Base-by-base conservation (phyloP, 768 basidiomycete species). In the Rhodocollybia butyracea region DNA sequence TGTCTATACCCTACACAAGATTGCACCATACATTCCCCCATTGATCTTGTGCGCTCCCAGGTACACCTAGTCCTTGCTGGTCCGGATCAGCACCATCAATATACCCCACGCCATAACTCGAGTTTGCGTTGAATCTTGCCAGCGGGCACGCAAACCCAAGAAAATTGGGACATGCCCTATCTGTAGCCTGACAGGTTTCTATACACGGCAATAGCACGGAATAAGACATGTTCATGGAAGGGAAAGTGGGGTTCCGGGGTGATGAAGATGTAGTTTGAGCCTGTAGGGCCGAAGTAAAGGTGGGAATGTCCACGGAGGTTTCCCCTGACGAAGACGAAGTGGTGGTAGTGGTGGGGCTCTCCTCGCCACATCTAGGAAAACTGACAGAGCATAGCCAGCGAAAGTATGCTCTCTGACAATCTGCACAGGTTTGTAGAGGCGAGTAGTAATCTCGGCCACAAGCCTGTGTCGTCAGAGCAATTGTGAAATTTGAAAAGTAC, bases 21-120 rank as follows among this genome's bases (percentile, higher is more conserved):
- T 83, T 86, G 68, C 89, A 93, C 86, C 87, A 91, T 26, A 89
- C 80, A 61, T 89, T 88, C 26, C 90, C 90, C 74, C 75, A 91
- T 51, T 63, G 66, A 67, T 92, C 89, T 64, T 85, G 82, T 24
- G 81, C 73, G 5, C 54, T 66, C 0, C 86, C 85, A 0, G 83
- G 80, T 13, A 63, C 51, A 2, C 89, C 89, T 3, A 68, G 65
- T 0, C 76, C 76, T 45, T 77, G 59, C 34, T 71, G 73, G 0
- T 81, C 83, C 6, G 70, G 71, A 34, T 74, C 69, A 6, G 70
- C 74, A 27, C 74, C 72, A 63, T 93, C 90, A 12, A 89, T 72
- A 63, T 78, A 91, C 0, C 90, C 90, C 17, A 91, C 81, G 2
- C 86, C 91, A 62, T 93, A 92, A 65, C 86, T 90, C 40, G 66